Base-by-base conservation (phyloP, 441 rosid genomes). In the Eugenia klotzschiana region DNA sequence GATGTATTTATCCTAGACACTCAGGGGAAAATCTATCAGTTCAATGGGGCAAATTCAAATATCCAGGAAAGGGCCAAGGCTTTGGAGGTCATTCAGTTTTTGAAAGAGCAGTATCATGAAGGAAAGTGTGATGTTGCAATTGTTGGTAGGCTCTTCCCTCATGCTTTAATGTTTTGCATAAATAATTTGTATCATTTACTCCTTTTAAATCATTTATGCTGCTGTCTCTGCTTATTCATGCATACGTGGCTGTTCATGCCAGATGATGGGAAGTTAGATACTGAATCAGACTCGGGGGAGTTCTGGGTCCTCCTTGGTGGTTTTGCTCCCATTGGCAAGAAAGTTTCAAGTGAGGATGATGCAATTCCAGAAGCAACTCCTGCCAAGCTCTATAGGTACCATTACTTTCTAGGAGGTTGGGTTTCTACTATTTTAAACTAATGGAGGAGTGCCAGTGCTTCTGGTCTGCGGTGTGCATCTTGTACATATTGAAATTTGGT, bases 291-390 rank as follows among this genome's bases (percentile, higher is more conserved):
- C 87, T 96, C 99, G 0, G 99, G 99, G 57, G 99, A 94, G 87
- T 98, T 98, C 86, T 97, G 99, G 99, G 99, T 96, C 83, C 97
- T 97, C 80, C 91, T 96, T 87, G 99, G 99, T 91, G 99, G 99
- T 79, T 97, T 97, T 90, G 99, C 99, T 85, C 99, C 99, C 74
- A 94, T 97, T 50, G 96, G 94, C 83, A 96, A 93, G 93, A 97
- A 97, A 87, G 94, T 94, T 88, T 84, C 89, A 29, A 86, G 85
- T 84, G 99, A 97, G 81, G 98, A 97, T 87, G 99, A 97, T 58
- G 83, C 87, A 82, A 86, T 91, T 79, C 91, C 91, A 1, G 98
- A 96, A 87, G 87, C 91, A 74, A 92, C 91, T 85, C 97, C 98
- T 84, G 91, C 98, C 84, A 91, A 89, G 90, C 93, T 97, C 55